phyloP scores from a whole-genome alignment of 2,329 filamentous ascomycete genomes.

The Chalaropsis thielavioides region DNA sequence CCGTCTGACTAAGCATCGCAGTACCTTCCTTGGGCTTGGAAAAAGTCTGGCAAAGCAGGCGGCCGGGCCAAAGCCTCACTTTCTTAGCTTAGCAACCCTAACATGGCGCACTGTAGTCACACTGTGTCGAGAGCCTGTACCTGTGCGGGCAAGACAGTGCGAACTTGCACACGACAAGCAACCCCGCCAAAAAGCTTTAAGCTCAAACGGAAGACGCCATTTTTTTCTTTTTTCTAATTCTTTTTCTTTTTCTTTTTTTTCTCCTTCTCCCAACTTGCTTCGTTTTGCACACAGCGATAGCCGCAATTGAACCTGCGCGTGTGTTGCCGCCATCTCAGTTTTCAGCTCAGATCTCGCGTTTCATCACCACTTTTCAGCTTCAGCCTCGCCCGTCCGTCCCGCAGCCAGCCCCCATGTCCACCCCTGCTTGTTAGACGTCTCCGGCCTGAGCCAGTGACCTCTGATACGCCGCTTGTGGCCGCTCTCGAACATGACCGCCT shows the following conservation, averaged over 20 bases:
- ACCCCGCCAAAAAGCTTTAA: constrained; percentile 5
- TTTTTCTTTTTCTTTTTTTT: neutral
- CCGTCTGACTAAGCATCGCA: neutral
- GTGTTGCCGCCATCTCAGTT: too few relatives aligned
- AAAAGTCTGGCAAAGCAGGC: neutral
- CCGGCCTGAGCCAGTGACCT: neutral
- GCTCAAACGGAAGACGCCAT: neutral
- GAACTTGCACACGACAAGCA: neutral
- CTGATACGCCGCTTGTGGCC: neutral
- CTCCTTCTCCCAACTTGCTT: neutral
- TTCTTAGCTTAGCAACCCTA: neutral
- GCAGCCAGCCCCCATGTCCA: neutral
- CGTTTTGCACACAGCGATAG: neutral
- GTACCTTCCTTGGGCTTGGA: neutral
- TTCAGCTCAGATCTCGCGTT: too few relatives aligned
- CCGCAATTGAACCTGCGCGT: too few relatives aligned
- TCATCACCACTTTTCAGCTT: too few relatives aligned
- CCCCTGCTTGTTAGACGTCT: neutral
- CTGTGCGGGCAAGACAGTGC: neutral
- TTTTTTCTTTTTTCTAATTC: neutral
- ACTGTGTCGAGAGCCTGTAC: neutral
- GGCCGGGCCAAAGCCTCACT: neutral
- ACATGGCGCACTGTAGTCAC: neutral
- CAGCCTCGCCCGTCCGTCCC: too few relatives aligned
- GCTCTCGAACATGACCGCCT: constrained; percentile 37